A percentile compares a stretch with the other conserved stretches of the same genome.
These are phyloP conservation scores for Penicillium robsamsonii DNA, from an alignment of 495 filamentous ascomycete genomes.

Conservation along the genomic window DNA sequence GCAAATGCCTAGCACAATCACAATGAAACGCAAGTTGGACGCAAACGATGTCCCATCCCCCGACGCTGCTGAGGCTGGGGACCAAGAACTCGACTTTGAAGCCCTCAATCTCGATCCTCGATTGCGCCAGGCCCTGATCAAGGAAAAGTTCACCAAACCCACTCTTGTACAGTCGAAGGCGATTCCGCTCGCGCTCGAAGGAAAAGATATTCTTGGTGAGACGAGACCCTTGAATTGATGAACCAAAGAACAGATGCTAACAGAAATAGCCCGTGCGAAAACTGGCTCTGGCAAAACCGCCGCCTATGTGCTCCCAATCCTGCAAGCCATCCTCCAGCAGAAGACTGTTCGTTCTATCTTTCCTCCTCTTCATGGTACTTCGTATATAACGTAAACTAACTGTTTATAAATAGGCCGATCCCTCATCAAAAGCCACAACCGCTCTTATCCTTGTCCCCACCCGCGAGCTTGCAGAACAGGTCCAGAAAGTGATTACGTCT, in stretches of 20 bases:
- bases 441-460: slow-evolving; percentile 91
- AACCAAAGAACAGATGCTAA: slow-evolving; percentile 21
- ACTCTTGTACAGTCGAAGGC: slow-evolving; percentile 82
- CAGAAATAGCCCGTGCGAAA: slow-evolving; percentile 67
- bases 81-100: slow-evolving; percentile 40
- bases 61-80: slow-evolving; percentile 26
- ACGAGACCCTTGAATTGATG: background rate
- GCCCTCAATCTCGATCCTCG: slow-evolving; percentile 74
- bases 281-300: slow-evolving; percentile 95
- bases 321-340: slow-evolving; percentile 74
- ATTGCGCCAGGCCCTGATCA: slow-evolving; percentile 79
- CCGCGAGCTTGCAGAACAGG: slow-evolving; percentile 88
- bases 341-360: slow-evolving; percentile 57
- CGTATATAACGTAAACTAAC: background rate
- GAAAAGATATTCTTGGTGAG: slow-evolving; percentile 80
- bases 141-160: slow-evolving; percentile 78
- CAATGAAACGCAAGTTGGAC: slow-evolving; percentile 66
- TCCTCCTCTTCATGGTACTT: background rate
- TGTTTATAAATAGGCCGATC: slow-evolving; percentile 27
- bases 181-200: slow-evolving; percentile 86
- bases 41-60: slow-evolving; percentile 55
- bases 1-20: slow-evolving; percentile 20
- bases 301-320: slow-evolving; percentile 90
- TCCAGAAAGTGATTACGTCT: slow-evolving; percentile 66
- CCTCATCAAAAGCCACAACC: slow-evolving; percentile 49